These are phyloP conservation scores for Aspergillus oerlinghausenensis DNA, from an alignment of 2,329 filamentous ascomycete species.

Conservation along the genomic window DNA sequence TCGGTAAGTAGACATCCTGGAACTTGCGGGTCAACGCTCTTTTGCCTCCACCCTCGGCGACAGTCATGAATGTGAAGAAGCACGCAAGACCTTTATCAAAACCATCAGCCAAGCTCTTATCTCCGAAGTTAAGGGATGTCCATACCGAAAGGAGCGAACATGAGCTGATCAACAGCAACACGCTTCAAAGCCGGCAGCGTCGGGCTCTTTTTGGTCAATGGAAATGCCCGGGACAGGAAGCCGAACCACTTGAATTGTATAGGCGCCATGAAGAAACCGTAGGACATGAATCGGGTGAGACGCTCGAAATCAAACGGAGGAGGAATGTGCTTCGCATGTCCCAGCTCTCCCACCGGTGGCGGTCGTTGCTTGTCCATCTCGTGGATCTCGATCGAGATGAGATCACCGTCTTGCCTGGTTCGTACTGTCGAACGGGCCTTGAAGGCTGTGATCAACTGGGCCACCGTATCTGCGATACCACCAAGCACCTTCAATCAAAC, in stretches of 20 bases:
- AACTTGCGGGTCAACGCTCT: constrained; percentile 79
- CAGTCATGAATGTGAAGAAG: constrained; percentile 96
- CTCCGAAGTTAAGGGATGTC: constrained; percentile 4
- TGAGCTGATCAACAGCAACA: constrained; percentile 84
- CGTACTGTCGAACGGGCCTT: constrained; percentile 57
- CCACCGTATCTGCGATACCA: constrained; percentile 93
- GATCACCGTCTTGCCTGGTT: constrained; percentile 56
- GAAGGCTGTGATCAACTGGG: constrained; percentile 84
- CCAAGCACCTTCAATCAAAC: constrained; percentile 62
- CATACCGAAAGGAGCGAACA: constrained; percentile 83
- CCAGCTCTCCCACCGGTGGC: constrained; percentile 59
- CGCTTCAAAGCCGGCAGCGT: constrained; percentile 79
- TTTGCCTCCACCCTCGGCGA: constrained; percentile 85
- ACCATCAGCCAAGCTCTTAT: constrained; percentile 7
- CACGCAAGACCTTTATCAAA: constrained; percentile 59
- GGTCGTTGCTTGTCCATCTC: constrained; percentile 80
- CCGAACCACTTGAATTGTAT: constrained; percentile 95
- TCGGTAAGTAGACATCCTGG: constrained; percentile 87
- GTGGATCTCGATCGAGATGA: constrained; percentile 79
- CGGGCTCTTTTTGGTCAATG: constrained; percentile 71
- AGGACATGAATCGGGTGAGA: constrained; percentile 91
- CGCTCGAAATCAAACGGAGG: constrained; percentile 94
- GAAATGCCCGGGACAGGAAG: constrained; percentile 76
- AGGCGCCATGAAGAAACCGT: constrained; percentile 94
- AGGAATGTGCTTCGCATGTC: constrained; percentile 60